These are phyloP conservation scores for Pelargonium citronellum DNA, from an alignment of 441 rosid species.

Conservation along the genomic window DNA sequence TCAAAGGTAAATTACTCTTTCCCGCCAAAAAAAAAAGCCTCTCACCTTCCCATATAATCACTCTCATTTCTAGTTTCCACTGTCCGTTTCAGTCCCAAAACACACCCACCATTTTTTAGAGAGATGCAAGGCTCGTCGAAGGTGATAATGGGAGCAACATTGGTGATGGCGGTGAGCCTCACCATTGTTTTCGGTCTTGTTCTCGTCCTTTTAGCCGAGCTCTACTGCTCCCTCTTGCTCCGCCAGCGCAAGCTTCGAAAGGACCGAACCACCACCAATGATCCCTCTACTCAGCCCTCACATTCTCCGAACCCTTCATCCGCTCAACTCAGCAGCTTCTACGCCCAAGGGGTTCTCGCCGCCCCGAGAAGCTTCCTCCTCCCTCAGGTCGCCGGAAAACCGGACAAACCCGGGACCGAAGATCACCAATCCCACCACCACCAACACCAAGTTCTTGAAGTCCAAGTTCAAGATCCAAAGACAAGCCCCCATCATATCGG, in stretches of 20 bases:
- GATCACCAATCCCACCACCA: constrained; percentile 7
- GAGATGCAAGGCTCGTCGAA: not conserved
- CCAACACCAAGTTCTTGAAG: no score
- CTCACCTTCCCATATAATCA: constrained; percentile 22
- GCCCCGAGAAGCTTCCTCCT: constrained; percentile 54
- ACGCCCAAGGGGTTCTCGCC: constrained; percentile 57
- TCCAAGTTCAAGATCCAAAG: constrained; percentile 22
- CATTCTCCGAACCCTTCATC: not conserved
- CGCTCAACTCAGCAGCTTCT: constrained; percentile 31
- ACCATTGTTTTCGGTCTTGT: not conserved
- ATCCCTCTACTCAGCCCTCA: no score
- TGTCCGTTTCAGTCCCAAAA: not conserved
- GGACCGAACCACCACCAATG: constrained; percentile 13
- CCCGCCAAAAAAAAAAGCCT: constrained; percentile 46
- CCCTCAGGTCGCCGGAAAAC: constrained; percentile 20
- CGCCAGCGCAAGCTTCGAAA: constrained; percentile 35
- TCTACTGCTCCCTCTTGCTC: constrained; percentile 73
- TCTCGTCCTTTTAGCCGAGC: constrained; percentile 38
- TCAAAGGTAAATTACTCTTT: constrained; percentile 28
- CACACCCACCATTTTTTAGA: not conserved
- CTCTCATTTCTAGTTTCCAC: not conserved
- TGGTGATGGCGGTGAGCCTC: not conserved
- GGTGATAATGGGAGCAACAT: not conserved
- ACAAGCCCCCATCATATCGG: constrained; percentile 28
- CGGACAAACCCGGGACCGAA: constrained; percentile 12